Evolutionary conservation across 2,329 filamentous ascomycete genomes (phyloP), one percentile per base, ranked within the genome.

Genomic region (Endocalyx cinctus): DNA sequence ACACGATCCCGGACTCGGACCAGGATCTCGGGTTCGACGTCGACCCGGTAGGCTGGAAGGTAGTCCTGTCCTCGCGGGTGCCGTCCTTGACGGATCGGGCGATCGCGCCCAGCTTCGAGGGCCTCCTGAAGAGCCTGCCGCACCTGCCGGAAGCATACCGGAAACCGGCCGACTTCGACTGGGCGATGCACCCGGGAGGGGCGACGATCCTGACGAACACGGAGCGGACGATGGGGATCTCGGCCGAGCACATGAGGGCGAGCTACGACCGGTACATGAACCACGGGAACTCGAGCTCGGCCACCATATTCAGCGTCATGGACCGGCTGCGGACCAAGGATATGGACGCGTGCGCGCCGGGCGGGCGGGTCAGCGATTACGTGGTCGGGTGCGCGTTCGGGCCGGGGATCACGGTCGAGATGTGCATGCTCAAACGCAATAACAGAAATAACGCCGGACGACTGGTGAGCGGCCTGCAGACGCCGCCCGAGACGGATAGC

Each of bases 131-230:
- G 5, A 67, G 67, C 6, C 52, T 72, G 15, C 60, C 63, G 2
- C 42, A 59, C 1, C 55, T 77, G 3, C 70, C 74, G 1, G 48
- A 54, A 5, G 47, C 55, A 6, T 71, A 70, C 46, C 50, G 55
- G n/a, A 43, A 53, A 0, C 63, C 79, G 0, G 54, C 64, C 0
- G 74, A 82, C 38, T 84, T 83, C 43, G 82, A 86, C 61, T 86
- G 82, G 82, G 82, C 80, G 1, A 71, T 86, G 51, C 82, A 86
- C 46, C 82, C 82, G 0, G 82, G 82, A 5, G 82, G 82, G 13
- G 67, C 77, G 1, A 77, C 79, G 1, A 82, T 86, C 26, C 62
- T 86, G 3, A 69, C 76, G 0, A 78, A 79, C 1, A 76, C 81
- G 1, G 74, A 84, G 52, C 62, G 62, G 26, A 66, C 63, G 2